Conservation (phyloP, 768 basidiomycete genomes). For the Hygrophorus russula region DNA sequence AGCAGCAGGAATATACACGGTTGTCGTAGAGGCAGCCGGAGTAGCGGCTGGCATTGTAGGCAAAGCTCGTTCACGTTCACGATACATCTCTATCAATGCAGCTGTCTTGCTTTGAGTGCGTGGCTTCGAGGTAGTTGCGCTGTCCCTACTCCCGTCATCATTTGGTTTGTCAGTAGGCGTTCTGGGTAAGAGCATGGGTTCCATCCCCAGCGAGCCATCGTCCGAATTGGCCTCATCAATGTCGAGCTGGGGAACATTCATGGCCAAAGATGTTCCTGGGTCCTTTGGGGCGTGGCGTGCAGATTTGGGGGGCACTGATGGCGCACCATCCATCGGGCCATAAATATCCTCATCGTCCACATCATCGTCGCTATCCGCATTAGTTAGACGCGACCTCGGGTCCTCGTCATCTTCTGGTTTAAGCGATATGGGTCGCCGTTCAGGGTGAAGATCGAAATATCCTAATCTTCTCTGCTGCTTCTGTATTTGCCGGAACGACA, state of each 20-base stretch:
- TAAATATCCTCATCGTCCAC: constrained; percentile 14
- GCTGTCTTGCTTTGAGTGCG: constrained; percentile 51
- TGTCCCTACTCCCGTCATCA: constrained; percentile 8
- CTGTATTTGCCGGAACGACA: constrained; percentile 17
- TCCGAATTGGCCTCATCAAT: no score
- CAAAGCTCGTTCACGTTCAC: constrained; percentile 51
- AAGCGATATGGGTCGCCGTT: constrained; percentile 35
- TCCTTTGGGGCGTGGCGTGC: background rate
- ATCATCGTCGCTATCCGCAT: constrained; percentile 19
- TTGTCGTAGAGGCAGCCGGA: constrained; percentile 3
- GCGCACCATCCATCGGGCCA: constrained; percentile 4
- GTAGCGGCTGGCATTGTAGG: constrained; percentile 15
- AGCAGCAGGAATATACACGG: constrained; percentile 8
- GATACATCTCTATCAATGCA: constrained; percentile 78
- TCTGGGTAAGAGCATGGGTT: background rate
- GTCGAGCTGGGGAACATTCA: background rate
- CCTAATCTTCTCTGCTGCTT: constrained; percentile 38
- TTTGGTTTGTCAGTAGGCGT: constrained; percentile 9
- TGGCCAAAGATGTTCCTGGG: background rate
- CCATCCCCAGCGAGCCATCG: background rate
- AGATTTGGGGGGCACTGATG: constrained; percentile 2
- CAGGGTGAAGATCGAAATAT: constrained; percentile 75
- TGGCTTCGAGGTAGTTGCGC: constrained; percentile 11
- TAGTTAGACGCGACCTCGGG: constrained; percentile 20
- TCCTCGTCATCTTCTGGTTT: constrained; percentile 23